Conservation (phyloP, 2,329 filamentous ascomycete genomes). For the Gaeumannomyces sp. region DNA sequence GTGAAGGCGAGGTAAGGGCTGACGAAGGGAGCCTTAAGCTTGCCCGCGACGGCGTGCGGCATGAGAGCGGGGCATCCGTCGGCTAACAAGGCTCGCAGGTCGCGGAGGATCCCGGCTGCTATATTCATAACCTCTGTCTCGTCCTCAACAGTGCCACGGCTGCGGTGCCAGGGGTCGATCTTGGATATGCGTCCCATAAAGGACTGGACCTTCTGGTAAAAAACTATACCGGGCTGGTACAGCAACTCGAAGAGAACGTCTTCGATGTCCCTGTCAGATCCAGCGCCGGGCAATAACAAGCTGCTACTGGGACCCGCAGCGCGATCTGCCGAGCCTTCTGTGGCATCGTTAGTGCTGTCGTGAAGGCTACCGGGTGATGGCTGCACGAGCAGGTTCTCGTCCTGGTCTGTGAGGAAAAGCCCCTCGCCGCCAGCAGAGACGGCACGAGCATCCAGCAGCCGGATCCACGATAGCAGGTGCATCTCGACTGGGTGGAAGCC, state of each 20-base stretch:
- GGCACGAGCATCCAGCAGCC: constrained; percentile 47
- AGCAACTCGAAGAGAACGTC: constrained; percentile 48
- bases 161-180: constrained; percentile 51
- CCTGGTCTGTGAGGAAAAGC: constrained; percentile 42
- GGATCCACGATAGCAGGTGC: constrained; percentile 47
- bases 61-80: constrained; percentile 46
- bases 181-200: constrained; percentile 51
- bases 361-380: constrained; percentile 36
- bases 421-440: constrained; percentile 51
- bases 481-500: constrained; percentile 35
- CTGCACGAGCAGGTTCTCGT: constrained; percentile 38
- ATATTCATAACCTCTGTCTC: constrained; percentile 53
- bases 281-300: neutral
- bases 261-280: constrained; percentile 32
- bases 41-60: constrained; percentile 48
- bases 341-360: constrained; percentile 21
- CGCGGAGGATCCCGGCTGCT: constrained; percentile 42
- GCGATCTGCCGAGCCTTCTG: constrained; percentile 12
- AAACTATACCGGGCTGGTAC: constrained; percentile 49
- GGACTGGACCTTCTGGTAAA: constrained; percentile 52
- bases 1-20: constrained; percentile 41
- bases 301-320: neutral
- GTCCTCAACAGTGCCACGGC: constrained; percentile 49
- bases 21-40: constrained; percentile 40
- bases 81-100: constrained; percentile 41